Conservation (phyloP, 2,329 filamentous ascomycete species). For the Parastagonospora nodorum region DNA sequence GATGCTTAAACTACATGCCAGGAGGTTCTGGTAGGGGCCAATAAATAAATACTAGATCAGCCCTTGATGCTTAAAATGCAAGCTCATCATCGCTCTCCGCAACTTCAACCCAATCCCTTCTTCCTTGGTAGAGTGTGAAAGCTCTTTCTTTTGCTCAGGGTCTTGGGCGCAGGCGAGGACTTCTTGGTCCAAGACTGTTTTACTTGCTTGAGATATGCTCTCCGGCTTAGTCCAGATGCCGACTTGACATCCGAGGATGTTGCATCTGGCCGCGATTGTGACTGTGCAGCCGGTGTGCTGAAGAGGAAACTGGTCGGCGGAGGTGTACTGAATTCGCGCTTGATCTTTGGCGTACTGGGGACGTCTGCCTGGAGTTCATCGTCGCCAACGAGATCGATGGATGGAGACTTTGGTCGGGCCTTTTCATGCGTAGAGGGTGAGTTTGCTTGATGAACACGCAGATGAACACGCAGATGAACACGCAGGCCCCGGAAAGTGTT, state of each 20-base stretch:
- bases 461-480: conserved; percentile 5
- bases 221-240: conserved; percentile 12
- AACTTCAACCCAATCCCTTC: conserved; percentile 13
- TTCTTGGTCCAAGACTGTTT: conserved; percentile 31
- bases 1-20: no score
- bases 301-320: conserved; percentile 16
- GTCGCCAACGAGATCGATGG: conserved; percentile 9
- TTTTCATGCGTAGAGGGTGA: background rate
- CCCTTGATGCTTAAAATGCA: conserved; percentile 8
- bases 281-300: conserved; percentile 14
- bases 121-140: conserved; percentile 10
- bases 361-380: conserved; percentile 4
- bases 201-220: conserved; percentile 21
- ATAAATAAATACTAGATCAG: no score
- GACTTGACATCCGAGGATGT: conserved; percentile 7
- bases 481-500: background rate
- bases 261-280: conserved; percentile 8
- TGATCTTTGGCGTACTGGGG: conserved; percentile 18
- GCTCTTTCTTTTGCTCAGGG: conserved; percentile 9
- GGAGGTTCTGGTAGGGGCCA: no score
- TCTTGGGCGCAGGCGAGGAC: conserved; percentile 7
- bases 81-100: conserved; percentile 37
- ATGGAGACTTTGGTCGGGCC: background rate
- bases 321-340: conserved; percentile 27
- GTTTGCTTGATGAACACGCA: conserved; percentile 1